Evolutionary conservation across 129 eudicot species (phyloP).

Genomic region (Ambrosia trifida): DNA sequence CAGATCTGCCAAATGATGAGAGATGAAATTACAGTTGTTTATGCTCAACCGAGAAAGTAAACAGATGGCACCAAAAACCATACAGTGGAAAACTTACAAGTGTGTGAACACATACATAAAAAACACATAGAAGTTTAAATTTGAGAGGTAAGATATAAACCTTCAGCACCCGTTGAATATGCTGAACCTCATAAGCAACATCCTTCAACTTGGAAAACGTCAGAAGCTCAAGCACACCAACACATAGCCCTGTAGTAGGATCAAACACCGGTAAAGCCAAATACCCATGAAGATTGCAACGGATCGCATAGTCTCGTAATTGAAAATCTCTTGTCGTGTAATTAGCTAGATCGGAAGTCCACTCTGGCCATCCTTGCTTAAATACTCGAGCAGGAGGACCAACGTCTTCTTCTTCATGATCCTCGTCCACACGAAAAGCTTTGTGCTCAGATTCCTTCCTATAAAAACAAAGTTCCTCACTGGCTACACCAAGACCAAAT

Average conservation of each 20-base stretch:
- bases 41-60: too few relatives aligned
- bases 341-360: constrained; percentile 1
- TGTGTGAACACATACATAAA: too few relatives aligned
- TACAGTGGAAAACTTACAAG: too few relatives aligned
- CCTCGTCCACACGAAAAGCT: background rate
- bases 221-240: constrained; percentile 20
- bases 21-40: too few relatives aligned
- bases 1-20: too few relatives aligned
- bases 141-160: background rate
- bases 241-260: background rate
- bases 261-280: constrained; percentile 4
- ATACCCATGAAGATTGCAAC: constrained; percentile 3
- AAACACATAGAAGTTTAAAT: background rate
- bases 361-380: constrained; percentile 11
- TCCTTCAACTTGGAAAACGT: background rate
- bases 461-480: background rate
- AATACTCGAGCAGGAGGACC: constrained; percentile 16
- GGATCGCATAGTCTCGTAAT: background rate
- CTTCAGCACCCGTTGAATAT: background rate
- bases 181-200: constrained; percentile 11
- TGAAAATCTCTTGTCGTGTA: constrained; percentile 5
- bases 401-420: background rate
- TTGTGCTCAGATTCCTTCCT: background rate
- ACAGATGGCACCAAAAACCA: too few relatives aligned
- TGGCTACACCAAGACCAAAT: background rate